Conservation (phyloP, 345 rosid genomes). For the Rhodamnia rubescens region DNA sequence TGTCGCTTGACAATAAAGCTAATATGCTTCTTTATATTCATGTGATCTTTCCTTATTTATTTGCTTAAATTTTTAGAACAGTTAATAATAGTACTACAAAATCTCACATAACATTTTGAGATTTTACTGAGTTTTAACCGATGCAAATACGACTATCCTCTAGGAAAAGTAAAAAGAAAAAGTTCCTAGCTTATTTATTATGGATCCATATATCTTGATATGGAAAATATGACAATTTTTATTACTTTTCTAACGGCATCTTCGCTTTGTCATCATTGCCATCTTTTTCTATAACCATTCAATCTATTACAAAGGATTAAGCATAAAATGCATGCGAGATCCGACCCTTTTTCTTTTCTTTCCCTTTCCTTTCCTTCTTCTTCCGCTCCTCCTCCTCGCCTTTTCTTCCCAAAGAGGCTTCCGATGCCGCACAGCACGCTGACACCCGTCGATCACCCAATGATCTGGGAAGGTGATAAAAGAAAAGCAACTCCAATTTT, state of each 20-base stretch:
- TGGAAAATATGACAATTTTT: not conserved
- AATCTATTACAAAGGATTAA: not conserved
- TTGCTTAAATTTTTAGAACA: not conserved
- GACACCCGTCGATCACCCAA: not conserved
- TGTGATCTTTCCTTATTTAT: not conserved
- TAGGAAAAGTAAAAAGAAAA: not conserved
- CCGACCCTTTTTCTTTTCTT: not conserved
- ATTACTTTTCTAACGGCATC: not conserved
- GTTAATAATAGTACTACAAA: not conserved
- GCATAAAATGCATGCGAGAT: not conserved
- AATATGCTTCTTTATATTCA: not conserved
- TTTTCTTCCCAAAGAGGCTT: not conserved
- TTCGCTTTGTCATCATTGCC: not conserved
- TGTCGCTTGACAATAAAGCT: fast-evolving
- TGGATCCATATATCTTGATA: not conserved
- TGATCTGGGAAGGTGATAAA: not conserved
- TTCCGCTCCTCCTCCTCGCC: not conserved
- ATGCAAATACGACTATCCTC: not conserved
- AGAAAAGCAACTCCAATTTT: not conserved
- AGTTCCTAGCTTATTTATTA: not conserved
- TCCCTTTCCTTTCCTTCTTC: not conserved
- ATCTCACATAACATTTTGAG: fast-evolving
- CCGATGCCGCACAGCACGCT: not conserved
- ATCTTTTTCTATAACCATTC: not conserved
- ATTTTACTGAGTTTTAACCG: not conserved